A percentile compares a stretch with the other conserved stretches of the same genome.
Conservation (phyloP, 768 basidiomycete genomes). For the Termitomyces sp. region DNA sequence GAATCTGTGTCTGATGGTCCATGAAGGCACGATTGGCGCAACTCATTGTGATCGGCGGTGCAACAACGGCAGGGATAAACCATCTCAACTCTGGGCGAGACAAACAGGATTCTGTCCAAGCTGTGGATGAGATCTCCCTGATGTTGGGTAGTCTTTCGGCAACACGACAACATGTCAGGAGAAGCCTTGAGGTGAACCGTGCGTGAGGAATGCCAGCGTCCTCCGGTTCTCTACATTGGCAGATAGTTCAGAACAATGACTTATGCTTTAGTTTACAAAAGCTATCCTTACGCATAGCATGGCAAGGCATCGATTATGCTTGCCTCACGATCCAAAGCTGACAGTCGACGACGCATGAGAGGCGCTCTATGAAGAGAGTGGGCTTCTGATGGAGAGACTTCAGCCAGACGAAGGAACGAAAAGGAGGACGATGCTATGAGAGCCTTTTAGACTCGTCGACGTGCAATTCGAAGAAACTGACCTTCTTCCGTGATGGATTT, state of each 20-base stretch:
- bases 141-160: slow-evolving; percentile 48
- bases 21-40: slow-evolving; percentile 76
- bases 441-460: neutral
- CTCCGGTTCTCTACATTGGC: slow-evolving; percentile 39
- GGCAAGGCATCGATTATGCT: slow-evolving; percentile 31
- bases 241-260: slow-evolving; percentile 1
- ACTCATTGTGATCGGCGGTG: slow-evolving; percentile 72
- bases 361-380: slow-evolving; percentile 57
- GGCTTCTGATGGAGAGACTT: slow-evolving; percentile 56
- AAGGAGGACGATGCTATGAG: slow-evolving; percentile 48
- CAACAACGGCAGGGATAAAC: slow-evolving; percentile 80
- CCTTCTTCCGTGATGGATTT: slow-evolving; percentile 62
- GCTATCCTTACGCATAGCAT: slow-evolving; percentile 34
- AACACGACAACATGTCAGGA: slow-evolving; percentile 24
- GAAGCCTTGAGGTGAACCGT: slow-evolving; percentile 24
- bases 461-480: slow-evolving; percentile 23
- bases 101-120: slow-evolving; percentile 75
- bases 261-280: neutral
- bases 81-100: slow-evolving; percentile 78
- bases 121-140: slow-evolving; percentile 48
- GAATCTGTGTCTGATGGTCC: slow-evolving; percentile 54
- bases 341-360: slow-evolving; percentile 50
- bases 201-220: slow-evolving; percentile 30
- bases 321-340: slow-evolving; percentile 39
- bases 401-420: slow-evolving; percentile 72